Percentiles rank a stretch among this genome's conserved stretches.
Conservation (phyloP, 2,329 filamentous ascomycete species). For the Nemania sp. region DNA sequence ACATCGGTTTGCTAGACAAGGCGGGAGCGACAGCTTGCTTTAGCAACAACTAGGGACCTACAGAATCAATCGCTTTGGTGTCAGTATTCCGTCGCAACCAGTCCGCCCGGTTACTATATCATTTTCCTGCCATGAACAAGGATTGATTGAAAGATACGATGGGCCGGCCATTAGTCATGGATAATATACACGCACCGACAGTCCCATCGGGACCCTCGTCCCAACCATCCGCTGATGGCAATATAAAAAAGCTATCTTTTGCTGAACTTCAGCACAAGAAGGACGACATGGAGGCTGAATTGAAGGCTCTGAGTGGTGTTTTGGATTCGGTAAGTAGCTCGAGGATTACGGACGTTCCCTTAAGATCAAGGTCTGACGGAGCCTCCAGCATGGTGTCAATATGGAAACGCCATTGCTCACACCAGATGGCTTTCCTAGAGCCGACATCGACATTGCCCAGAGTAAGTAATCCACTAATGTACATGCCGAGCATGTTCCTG, state of each 20-base stretch:
- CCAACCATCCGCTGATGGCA: conserved; percentile 61
- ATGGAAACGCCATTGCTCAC: conserved; percentile 91
- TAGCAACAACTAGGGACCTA: too few relatives aligned
- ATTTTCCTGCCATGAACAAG: conserved; percentile 4
- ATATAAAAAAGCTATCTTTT: conserved; percentile 68
- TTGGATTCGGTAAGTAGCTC: conserved; percentile 74
- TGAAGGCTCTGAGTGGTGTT: conserved; percentile 80
- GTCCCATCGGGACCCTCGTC: conserved; percentile 75
- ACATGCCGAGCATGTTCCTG: not conserved
- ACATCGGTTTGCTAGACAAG: too few relatives aligned
- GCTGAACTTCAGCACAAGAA: conserved; percentile 83
- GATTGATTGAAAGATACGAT: conserved; percentile 27
- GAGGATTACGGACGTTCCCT: conserved; percentile 9
- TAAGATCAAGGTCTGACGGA: conserved; percentile 31
- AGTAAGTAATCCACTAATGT: conserved; percentile 70
- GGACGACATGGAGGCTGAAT: conserved; percentile 80
- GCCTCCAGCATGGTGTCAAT: conserved; percentile 77
- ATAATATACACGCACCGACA: conserved; percentile 61
- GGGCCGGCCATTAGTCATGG: conserved; percentile 51
- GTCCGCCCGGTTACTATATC: too few relatives aligned
- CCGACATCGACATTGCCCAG: conserved; percentile 93
- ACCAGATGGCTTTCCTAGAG: conserved; percentile 86
- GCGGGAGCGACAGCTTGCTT: too few relatives aligned
- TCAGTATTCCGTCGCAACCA: too few relatives aligned
- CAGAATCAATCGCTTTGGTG: too few relatives aligned